Evolutionary conservation across 129 eudicot species (phyloP).

Genomic region (Lactuca saligna): DNA sequence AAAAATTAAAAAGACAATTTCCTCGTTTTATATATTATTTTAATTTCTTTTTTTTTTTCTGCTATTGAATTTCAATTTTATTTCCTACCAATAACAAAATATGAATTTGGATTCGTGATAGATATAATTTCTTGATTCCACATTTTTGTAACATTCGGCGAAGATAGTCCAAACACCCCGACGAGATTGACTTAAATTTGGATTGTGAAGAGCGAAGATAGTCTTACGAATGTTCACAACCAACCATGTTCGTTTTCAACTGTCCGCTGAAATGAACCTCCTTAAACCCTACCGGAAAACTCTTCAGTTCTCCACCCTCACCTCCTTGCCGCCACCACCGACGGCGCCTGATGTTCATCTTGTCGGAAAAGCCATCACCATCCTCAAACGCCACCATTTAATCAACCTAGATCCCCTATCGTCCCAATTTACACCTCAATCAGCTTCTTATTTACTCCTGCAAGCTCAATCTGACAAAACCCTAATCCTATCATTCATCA

Average conservation of each 20-base stretch:
- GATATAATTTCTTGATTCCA: too few relatives aligned
- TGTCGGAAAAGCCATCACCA: slow-evolving; percentile 53
- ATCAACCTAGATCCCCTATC: slow-evolving; percentile 45
- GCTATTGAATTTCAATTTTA: too few relatives aligned
- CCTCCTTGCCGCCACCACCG: slow-evolving; percentile 30
- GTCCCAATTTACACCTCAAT: slow-evolving; percentile 63
- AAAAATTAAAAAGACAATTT: too few relatives aligned
- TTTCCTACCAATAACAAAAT: too few relatives aligned
- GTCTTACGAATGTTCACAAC: slow-evolving; percentile 8
- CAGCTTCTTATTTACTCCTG: slow-evolving; percentile 66
- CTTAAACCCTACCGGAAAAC: slow-evolving; percentile 47
- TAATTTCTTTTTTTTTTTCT: too few relatives aligned
- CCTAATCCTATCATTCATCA: slow-evolving; percentile 63
- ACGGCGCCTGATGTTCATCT: slow-evolving; percentile 38
- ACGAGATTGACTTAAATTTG: background rate
- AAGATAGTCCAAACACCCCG: too few relatives aligned
- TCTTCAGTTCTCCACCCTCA: slow-evolving; percentile 38
- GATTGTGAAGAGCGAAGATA: background rate
- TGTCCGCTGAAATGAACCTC: slow-evolving; percentile 41
- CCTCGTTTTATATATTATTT: too few relatives aligned
- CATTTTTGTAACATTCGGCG: too few relatives aligned
- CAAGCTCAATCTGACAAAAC: slow-evolving; percentile 53
- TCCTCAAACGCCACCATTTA: slow-evolving; percentile 64
- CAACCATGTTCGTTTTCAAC: slow-evolving; percentile 2
- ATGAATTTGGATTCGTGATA: too few relatives aligned